These are phyloP conservation scores for Alisma plantagoaquatica DNA, from an alignment of 106 monocot genomes.

Conservation along the genomic window DNA sequence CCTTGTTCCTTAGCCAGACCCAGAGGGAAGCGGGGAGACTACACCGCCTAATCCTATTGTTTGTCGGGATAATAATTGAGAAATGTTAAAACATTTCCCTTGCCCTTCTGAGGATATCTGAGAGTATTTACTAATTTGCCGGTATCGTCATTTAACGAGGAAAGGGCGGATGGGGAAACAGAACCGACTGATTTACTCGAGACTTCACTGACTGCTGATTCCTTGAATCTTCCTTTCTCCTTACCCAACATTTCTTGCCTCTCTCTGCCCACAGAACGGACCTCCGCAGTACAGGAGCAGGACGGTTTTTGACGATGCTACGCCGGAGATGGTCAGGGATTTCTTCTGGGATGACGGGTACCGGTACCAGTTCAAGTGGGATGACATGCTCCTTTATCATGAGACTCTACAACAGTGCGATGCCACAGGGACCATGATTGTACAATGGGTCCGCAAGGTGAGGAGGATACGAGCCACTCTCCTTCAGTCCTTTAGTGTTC, in stretches of 20 bases:
- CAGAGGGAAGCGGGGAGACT: too few species aligned
- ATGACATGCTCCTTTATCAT: constrained; percentile 90
- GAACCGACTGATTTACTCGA: too few species aligned
- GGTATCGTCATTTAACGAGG: too few species aligned
- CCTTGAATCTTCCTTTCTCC: not conserved
- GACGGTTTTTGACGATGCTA: constrained; percentile 73
- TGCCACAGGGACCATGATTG: constrained; percentile 67
- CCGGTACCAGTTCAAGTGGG: constrained; percentile 63
- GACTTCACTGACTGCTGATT: too few species aligned
- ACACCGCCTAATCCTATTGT: not conserved
- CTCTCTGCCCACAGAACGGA: constrained; percentile 28
- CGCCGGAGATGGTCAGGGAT: constrained; percentile 65
- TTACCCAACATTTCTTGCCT: not conserved
- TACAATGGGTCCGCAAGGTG: constrained; percentile 92
- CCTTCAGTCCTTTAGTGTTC: not conserved
- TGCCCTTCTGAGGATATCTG: too few species aligned
- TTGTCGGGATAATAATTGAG: not conserved
- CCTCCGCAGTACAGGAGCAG: constrained; percentile 87
- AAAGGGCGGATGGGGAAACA: too few species aligned
- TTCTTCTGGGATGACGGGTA: constrained; percentile 98
- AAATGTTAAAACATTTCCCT: too few species aligned
- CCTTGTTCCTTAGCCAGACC: not conserved
- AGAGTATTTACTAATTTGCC: too few species aligned
- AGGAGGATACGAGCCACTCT: not conserved
- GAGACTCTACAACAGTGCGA: constrained; percentile 55